Percentiles rank a stretch among this genome's conserved stretches.
These are phyloP conservation scores for Extremus antarcticus DNA, from an alignment of 495 filamentous ascomycete species.

Conservation along the genomic window DNA sequence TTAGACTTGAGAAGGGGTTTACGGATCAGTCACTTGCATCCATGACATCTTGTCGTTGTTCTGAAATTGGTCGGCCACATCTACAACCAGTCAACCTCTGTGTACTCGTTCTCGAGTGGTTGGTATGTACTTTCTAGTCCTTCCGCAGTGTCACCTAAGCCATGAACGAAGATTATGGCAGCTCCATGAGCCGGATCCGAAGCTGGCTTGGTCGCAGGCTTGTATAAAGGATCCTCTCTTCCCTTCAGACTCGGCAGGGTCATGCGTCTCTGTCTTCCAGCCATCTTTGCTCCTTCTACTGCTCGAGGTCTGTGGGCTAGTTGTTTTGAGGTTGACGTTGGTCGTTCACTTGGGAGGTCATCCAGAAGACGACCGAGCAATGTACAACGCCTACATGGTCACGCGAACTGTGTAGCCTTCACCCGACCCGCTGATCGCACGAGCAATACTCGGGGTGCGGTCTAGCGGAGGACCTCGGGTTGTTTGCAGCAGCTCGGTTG, in stretches of 20 bases:
- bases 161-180: conserved; percentile 38
- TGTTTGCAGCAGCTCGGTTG: neutral
- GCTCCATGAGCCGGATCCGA: conserved; percentile 28
- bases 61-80: conserved; percentile 33
- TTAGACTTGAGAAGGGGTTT: too few species aligned
- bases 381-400: neutral
- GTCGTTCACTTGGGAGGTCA: neutral
- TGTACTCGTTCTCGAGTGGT: neutral
- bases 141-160: conserved; percentile 34
- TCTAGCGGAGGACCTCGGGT: neutral
- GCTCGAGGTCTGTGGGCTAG: neutral
- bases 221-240: conserved; percentile 24
- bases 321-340: neutral
- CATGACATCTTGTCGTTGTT: conserved; percentile 31
- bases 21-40: too few species aligned
- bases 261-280: conserved; percentile 10
- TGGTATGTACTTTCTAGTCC: conserved; percentile 28
- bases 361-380: neutral
- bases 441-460: neutral
- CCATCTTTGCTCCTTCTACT: neutral
- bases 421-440: neutral
- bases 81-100: conserved; percentile 8
- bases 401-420: neutral
- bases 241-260: conserved; percentile 9
- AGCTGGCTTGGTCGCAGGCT: conserved; percentile 20